Percentiles rank a stretch among this genome's conserved stretches.
phyloP scores from a whole-genome alignment of 169 alveolate genomes.

The Cryptosporidium parvum region DNA sequence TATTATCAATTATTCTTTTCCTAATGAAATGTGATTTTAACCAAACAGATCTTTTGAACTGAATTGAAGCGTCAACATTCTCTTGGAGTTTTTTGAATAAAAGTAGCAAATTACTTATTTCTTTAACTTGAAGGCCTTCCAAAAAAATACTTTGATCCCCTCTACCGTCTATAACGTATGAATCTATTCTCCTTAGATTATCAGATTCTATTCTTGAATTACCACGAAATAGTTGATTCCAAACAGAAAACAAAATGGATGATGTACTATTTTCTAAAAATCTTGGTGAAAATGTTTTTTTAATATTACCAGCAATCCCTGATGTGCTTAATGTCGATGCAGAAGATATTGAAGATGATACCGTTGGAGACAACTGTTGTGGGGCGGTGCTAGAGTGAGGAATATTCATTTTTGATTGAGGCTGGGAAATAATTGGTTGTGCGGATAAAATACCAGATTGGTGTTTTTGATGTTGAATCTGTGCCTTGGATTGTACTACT shows the following conservation, averaged over 20 bases:
- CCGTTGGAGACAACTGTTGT: constrained; percentile 9
- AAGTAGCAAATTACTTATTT: constrained; percentile 26
- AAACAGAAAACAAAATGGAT: constrained; percentile 40
- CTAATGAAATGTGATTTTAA: constrained; percentile 61
- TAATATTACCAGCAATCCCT: constrained; percentile 3
- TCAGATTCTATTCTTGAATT: constrained; percentile 9
- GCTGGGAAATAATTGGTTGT: constrained; percentile 8
- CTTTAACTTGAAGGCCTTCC: constrained; percentile 63
- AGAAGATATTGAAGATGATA: constrained; percentile 9
- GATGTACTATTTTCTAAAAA: constrained; percentile 62
- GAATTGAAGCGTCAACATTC: constrained; percentile 62
- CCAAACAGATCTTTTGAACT: constrained; percentile 54
- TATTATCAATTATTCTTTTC: constrained; percentile 40
- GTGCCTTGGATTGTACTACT: constrained; percentile 54
- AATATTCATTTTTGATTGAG: constrained; percentile 14
- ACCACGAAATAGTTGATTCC: constrained; percentile 49
- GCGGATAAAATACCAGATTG: background rate
- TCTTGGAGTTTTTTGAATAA: constrained; percentile 51
- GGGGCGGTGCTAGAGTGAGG: background rate
- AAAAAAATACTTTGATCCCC: constrained; percentile 63
- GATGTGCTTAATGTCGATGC: background rate
- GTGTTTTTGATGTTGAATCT: constrained; percentile 46
- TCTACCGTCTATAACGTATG: constrained; percentile 45
- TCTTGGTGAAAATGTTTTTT: constrained; percentile 72
- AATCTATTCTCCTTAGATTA: background rate